Evolutionary conservation across 225 moss, liverwort and hornwort genomes (phyloP), one percentile per base, ranked within the genome.

Genomic region (Pseudoscleropodium purum): DNA sequence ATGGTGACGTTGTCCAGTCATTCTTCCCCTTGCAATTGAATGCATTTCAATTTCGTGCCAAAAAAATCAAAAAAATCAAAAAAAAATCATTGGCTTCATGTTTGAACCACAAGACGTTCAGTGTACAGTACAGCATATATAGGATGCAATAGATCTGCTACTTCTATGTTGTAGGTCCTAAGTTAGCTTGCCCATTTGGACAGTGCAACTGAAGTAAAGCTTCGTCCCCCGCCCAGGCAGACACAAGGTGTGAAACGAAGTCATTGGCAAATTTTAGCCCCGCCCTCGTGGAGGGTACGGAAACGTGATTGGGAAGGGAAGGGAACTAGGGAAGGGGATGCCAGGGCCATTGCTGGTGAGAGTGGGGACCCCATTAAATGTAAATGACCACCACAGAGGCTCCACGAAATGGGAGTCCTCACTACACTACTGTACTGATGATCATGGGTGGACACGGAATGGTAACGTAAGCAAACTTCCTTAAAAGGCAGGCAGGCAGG

Each of bases 61-160:
- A 3, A 13, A 34, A n/a, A n/a, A n/a, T n/a, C 60, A 21, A 3
- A 15, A 6, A 27, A 27, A 2, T 0, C 1, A 1, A 5, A 52
- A 34, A 23, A 54, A 54, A 54, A 54, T 54, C 36, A 77, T 24
- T 52, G 52, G 36, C 26, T n/a, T n/a, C 5, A 3, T n/a, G n/a
- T n/a, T n/a, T n/a, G n/a, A 81, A 61, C 20, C 20, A 30, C 13
- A 47, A 66, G 83, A 51, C 49, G 9, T 20, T 57, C 21, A 41
- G 16, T 6, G 16, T 6, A 54, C 7, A 37, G 33, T 72, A 54
- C 54, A 17, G 6, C 68, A 47, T 47, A 47, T 47, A 37, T 1
- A 27, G 14, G 11, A 11, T 33, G 67, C 45, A 83, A 51, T 83
- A 83, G 83, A 83, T 83, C 68, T 69, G 52, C 84, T 56, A 20